phyloP scores from a whole-genome alignment of 768 basidiomycete species.

The Phanerochaete sordida region DNA sequence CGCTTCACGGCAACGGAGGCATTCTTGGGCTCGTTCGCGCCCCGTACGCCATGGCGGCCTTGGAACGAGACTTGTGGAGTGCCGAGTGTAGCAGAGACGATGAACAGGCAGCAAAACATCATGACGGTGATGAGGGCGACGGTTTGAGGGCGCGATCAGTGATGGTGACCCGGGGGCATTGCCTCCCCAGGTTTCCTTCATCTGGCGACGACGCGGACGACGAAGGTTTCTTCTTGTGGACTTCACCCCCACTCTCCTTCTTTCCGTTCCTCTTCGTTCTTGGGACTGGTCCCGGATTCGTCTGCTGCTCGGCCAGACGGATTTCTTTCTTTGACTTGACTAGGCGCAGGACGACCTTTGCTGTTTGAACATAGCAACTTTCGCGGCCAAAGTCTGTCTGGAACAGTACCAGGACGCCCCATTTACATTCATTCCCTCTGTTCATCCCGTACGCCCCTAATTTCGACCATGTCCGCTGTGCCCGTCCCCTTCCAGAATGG shows the following conservation, averaged over 20 bases:
- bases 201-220: conserved; percentile 5
- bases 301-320: conserved; percentile 26
- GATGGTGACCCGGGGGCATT: background rate
- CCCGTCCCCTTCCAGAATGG: conserved; percentile 14
- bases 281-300: conserved; percentile 23
- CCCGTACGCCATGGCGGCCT: background rate
- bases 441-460: conserved; percentile 1
- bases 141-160: conserved; percentile 2
- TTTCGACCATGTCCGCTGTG: conserved; percentile 30
- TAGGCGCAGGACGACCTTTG: conserved; percentile 42
- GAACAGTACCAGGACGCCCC: conserved; percentile 13
- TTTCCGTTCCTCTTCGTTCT: conserved; percentile 13
- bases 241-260: conserved; percentile 10
- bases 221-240: background rate
- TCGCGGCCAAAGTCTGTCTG: conserved; percentile 21
- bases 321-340: conserved; percentile 22
- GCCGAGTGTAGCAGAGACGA: background rate
- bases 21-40: background rate
- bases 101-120: background rate
- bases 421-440: conserved; percentile 11
- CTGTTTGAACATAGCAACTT: conserved; percentile 16
- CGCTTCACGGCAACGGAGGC: background rate
- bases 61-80: background rate
- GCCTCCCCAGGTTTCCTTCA: conserved; percentile 2
- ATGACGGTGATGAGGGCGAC: background rate